Evolutionary conservation across 2,329 filamentous ascomycete genomes (phyloP).

Genomic region (Aspergillus fischeri): DNA sequence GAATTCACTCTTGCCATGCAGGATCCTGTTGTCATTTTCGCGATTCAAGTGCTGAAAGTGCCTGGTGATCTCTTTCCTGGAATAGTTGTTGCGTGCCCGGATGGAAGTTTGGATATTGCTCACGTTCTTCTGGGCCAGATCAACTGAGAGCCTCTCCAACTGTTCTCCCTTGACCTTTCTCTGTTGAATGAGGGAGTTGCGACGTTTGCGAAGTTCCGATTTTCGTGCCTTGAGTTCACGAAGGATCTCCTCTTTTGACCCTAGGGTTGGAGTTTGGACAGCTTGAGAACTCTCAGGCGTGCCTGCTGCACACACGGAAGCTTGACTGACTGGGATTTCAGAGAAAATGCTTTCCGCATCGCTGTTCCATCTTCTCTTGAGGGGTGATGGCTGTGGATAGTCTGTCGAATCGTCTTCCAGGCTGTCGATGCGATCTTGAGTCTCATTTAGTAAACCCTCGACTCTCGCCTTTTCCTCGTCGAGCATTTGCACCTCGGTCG

Average conservation of each 20-base stretch:
- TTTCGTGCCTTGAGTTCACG: background rate
- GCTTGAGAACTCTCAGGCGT: background rate
- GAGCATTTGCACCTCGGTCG: background rate
- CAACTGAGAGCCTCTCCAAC: conserved; percentile 37
- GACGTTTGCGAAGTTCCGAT: too few relatives aligned
- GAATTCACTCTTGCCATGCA: conserved; percentile 54
- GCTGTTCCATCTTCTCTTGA: background rate
- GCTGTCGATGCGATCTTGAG: background rate
- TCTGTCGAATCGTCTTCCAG: background rate
- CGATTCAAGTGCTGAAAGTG: conserved; percentile 1
- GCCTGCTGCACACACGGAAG: too few relatives aligned
- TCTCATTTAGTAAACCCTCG: background rate
- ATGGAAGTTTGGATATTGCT: conserved; percentile 5
- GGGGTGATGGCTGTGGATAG: background rate
- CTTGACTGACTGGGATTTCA: background rate
- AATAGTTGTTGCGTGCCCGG: conserved; percentile 5
- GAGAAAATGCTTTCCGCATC: background rate
- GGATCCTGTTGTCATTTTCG: conserved; percentile 25
- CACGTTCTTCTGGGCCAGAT: conserved; percentile 25
- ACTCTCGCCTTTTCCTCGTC: background rate
- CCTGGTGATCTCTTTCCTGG: conserved; percentile 3
- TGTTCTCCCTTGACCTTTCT: conserved; percentile 20
- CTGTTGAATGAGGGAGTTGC: background rate
- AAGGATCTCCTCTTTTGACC: background rate
- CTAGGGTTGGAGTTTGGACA: background rate